Evolutionary conservation across 2,329 filamentous ascomycete species (phyloP).

Genomic region (Juglanconis juglandina): DNA sequence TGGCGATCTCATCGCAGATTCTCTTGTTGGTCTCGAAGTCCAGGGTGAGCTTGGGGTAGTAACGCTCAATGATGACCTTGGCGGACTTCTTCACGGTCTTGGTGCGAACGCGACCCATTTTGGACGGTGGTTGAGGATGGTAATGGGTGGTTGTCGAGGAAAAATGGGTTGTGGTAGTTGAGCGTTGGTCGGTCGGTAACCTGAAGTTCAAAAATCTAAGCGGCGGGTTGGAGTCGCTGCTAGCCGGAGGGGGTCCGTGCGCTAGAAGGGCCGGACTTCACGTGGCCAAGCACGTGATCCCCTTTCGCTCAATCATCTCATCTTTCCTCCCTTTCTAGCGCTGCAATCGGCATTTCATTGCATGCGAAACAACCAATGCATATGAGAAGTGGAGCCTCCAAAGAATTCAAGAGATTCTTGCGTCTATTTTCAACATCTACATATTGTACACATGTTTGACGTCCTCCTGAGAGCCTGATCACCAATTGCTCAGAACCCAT

Average conservation of each 20-base stretch:
- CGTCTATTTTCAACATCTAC: neutral
- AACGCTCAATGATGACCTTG: slow-evolving; percentile 99
- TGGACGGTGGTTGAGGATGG: slow-evolving; percentile 45
- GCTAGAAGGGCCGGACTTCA: too few relatives aligned
- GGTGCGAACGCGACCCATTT: slow-evolving; percentile 68
- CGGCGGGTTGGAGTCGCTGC: too few relatives aligned
- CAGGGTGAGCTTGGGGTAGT: slow-evolving; percentile 96
- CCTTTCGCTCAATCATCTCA: too few relatives aligned
- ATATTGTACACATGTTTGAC: neutral
- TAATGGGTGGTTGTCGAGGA: slow-evolving; percentile 21
- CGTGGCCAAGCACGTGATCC: too few relatives aligned
- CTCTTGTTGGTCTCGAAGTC: slow-evolving; percentile 99
- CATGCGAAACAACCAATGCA: too few relatives aligned
- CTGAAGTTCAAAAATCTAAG: too few relatives aligned
- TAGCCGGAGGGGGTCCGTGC: too few relatives aligned
- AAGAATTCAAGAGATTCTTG: neutral
- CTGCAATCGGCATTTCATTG: too few relatives aligned
- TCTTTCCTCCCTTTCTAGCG: too few relatives aligned
- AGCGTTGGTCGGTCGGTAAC: neutral
- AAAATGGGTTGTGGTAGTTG: slow-evolving; percentile 9
- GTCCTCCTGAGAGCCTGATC: neutral
- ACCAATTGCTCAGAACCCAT: neutral
- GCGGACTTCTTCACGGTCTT: slow-evolving; percentile 75
- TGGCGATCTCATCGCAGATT: slow-evolving; percentile 99
- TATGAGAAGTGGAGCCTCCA: too few relatives aligned